These are phyloP conservation scores for Ogataea thermomethanolica DNA, from an alignment of 805 yeast species.

Conservation along the genomic window DNA sequence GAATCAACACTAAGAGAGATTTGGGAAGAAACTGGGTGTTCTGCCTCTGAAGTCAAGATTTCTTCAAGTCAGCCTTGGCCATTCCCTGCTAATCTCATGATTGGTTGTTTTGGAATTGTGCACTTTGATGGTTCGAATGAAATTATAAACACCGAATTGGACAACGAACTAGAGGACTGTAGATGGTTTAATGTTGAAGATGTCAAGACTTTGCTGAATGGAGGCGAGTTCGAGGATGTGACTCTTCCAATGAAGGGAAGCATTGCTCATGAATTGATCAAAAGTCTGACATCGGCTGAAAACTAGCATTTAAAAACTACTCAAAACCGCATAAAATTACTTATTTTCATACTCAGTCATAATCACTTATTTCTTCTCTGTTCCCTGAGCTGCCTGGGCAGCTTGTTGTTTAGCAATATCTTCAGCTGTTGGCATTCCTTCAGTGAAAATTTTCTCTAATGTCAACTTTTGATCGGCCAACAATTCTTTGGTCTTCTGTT, in stretches of 20 bases:
- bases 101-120: conserved; percentile 85
- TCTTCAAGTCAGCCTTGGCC: conserved; percentile 95
- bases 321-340: neutral
- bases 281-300: conserved; percentile 6
- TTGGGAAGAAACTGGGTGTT: conserved; percentile 94
- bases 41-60: conserved; percentile 52
- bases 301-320: neutral
- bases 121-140: conserved; percentile 66
- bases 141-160: conserved; percentile 68
- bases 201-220: conserved; percentile 33
- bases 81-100: conserved; percentile 88
- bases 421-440: conserved; percentile 76
- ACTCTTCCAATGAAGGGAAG: conserved; percentile 42
- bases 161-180: conserved; percentile 82
- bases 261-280: conserved; percentile 44
- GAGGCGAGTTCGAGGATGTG: conserved; percentile 27
- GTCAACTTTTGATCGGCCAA: conserved; percentile 81
- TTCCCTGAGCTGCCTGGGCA: conserved; percentile 16
- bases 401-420: conserved; percentile 43
- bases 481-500: conserved; percentile 71
- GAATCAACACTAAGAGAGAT: conserved; percentile 84
- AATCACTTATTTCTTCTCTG: conserved; percentile 1
- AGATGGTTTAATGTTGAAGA: conserved; percentile 70
- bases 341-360: conserved; percentile 3
- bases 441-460: conserved; percentile 78